Percentiles rank a stretch among this genome's conserved stretches.
phyloP scores from a whole-genome alignment of 371 early-diverging fungal species.

The Apophysomyces sp. region DNA sequence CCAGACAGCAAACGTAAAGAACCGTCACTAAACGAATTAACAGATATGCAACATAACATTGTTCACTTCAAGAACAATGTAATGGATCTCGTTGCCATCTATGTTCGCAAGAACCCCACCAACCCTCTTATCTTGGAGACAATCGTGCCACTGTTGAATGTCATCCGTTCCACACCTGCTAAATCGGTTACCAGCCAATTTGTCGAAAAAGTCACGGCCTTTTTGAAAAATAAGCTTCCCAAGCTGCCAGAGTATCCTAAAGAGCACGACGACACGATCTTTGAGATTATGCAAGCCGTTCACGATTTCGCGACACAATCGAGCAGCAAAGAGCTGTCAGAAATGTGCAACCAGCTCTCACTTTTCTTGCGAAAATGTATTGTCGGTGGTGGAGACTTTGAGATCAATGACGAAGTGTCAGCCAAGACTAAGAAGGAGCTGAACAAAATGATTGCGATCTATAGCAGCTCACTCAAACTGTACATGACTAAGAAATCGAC shows the following conservation, averaged over 20 bases:
- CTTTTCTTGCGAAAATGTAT: slow-evolving; percentile 57
- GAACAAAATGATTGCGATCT: slow-evolving; percentile 38
- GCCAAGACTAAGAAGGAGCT: slow-evolving; percentile 28
- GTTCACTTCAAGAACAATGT: slow-evolving; percentile 89
- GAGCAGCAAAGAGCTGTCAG: slow-evolving; percentile 44
- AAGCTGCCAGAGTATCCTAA: slow-evolving; percentile 66
- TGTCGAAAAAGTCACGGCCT: slow-evolving; percentile 62
- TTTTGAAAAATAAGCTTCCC: slow-evolving; percentile 63
- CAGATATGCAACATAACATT: slow-evolving; percentile 67
- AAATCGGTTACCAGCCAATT: slow-evolving; percentile 64
- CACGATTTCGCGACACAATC: slow-evolving; percentile 69
- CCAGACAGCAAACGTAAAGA: slow-evolving; percentile 8
- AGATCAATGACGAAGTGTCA: slow-evolving; percentile 30
- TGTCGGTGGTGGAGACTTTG: slow-evolving; percentile 52
- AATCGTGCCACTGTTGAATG: slow-evolving; percentile 68
- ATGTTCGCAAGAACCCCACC: slow-evolving; percentile 66
- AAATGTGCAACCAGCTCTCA: slow-evolving; percentile 48
- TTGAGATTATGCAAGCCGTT: slow-evolving; percentile 60
- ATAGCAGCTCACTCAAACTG: slow-evolving; percentile 53
- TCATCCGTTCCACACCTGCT: slow-evolving; percentile 52
- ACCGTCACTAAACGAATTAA: background rate
- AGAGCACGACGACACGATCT: slow-evolving; percentile 49
- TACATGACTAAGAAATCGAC: slow-evolving; percentile 73
- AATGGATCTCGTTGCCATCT: slow-evolving; percentile 79
- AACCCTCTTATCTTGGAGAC: slow-evolving; percentile 71